phyloP scores from a whole-genome alignment of 345 rosid species.

The Ceriops decandra region DNA sequence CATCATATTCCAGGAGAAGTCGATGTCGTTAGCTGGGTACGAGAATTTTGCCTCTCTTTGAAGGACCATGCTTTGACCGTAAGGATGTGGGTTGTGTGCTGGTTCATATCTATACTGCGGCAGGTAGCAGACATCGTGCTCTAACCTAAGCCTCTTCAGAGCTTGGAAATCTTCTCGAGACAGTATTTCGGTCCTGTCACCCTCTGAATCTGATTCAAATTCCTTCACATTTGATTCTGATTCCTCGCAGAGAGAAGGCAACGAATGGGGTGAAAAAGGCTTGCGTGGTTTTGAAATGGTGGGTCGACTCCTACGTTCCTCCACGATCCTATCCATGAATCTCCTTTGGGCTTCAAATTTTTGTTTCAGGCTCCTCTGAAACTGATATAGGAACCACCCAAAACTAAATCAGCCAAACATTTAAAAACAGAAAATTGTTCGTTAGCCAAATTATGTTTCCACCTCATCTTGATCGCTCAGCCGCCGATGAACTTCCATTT shows the following conservation, averaged over 20 bases:
- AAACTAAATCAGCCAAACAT: background rate
- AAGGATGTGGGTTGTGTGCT: conserved; percentile 6
- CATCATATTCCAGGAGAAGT: conserved; percentile 26
- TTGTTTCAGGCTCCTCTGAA: conserved; percentile 44
- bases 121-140: conserved; percentile 10
- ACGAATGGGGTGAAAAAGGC: conserved; percentile 27
- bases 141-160: conserved; percentile 24
- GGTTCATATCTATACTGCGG: conserved; percentile 11
- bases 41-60: conserved; percentile 14
- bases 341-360: conserved; percentile 57
- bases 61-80: conserved; percentile 8
- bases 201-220: conserved; percentile 37
- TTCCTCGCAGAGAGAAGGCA: conserved; percentile 48
- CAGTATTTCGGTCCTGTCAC: conserved; percentile 24
- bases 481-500: conserved; percentile 39
- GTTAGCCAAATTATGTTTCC: background rate
- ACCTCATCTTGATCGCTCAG: conserved; percentile 45
- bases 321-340: conserved; percentile 41
- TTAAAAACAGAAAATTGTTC: no score
- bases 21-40: conserved; percentile 12
- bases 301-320: conserved; percentile 23
- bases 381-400: conserved; percentile 21
- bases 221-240: conserved; percentile 45
- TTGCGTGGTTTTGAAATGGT: conserved; percentile 17
- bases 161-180: conserved; percentile 24